phyloP scores from a whole-genome alignment of 139 green algal species.

The Desmodesmus armatus region DNA sequence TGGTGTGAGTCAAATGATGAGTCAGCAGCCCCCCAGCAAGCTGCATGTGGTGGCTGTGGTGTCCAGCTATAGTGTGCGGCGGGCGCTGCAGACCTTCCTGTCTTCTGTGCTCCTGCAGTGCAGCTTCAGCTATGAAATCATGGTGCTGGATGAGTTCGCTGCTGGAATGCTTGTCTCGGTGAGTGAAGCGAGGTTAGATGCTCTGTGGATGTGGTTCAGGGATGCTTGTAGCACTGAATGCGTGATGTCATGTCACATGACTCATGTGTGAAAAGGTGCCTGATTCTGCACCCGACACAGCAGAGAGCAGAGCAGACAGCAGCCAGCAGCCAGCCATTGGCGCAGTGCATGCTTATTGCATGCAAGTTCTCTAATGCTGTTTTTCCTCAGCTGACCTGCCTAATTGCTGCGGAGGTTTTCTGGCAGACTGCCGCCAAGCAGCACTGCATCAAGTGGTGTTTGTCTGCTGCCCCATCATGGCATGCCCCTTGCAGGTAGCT shows the following conservation, averaged over 20 bases:
- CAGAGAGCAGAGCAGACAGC: no score
- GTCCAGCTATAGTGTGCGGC: slow-evolving; percentile 40
- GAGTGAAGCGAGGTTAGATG: background rate
- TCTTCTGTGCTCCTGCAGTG: slow-evolving; percentile 16
- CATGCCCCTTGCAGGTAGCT: slow-evolving; percentile 4
- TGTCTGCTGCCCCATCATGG: no score
- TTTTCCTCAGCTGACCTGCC: no score
- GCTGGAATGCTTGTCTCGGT: slow-evolving; percentile 37
- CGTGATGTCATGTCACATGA: background rate
- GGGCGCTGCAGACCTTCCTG: slow-evolving; percentile 35
- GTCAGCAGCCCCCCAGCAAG: background rate
- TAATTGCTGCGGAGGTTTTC: no score
- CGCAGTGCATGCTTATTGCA: no score
- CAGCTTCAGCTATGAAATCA: slow-evolving; percentile 34
- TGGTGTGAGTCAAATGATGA: background rate
- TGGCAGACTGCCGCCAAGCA: no score
- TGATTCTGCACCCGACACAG: no score
- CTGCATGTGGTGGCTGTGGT: slow-evolving; percentile 44
- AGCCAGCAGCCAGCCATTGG: no score
- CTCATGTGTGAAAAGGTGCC: background rate
- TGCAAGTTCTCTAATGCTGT: no score
- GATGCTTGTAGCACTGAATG: background rate
- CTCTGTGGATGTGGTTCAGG: background rate
- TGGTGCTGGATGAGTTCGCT: slow-evolving; percentile 41
- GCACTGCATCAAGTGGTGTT: no score